Evolutionary conservation across 208 protist genomes (phyloP), one percentile per base, ranked within the genome.

Genomic region (Leishmania mexicana): DNA sequence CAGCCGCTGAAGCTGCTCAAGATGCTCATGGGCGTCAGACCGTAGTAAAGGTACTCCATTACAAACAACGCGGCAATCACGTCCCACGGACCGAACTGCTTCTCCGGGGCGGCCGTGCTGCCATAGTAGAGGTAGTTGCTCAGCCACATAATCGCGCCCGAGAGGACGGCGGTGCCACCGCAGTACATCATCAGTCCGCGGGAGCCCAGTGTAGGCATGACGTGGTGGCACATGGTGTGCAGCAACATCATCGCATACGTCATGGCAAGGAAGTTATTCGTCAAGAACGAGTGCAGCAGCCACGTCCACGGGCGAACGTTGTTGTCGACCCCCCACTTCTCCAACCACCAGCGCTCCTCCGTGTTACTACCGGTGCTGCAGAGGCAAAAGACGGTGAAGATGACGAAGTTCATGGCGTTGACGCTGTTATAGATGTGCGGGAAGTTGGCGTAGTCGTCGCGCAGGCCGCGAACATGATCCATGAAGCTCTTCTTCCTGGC

Each of bases 71-170:
- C 90, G 10, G 84, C 68, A n/a, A 96, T 84, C 40, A 97, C 83
- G 68, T 98, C 95, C 95, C 95, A 98, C 86, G 95, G 95, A 7
- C 95, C 95, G 86, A 94, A 98, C 87, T 98, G 95, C 83, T 95
- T 94, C 86, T 98, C 95, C 42, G 81, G 62, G 6, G 91, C 75
- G 64, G 31, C 51, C 40, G n/a, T 49, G 74, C 51, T 67, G 79
- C 85, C 84, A 72, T 91, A 92, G 84, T 92, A 92, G 51, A 95
- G 74, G 72, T 72, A 82, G 79, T 97, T 94, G 79, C 89, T 85
- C 0, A 85, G 79, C 86, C 87, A 96, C 85, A 98, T 94, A 6
- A 93, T 79, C 65, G 88, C 87, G 49, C 95, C 95, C 11, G 95
- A 98, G n/a, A 89, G 78, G 35, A 90, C 78, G 53, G 94, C 91